Evolutionary conservation across 345 rosid species (phyloP).

Genomic region (Eucalyptus melliodora): DNA sequence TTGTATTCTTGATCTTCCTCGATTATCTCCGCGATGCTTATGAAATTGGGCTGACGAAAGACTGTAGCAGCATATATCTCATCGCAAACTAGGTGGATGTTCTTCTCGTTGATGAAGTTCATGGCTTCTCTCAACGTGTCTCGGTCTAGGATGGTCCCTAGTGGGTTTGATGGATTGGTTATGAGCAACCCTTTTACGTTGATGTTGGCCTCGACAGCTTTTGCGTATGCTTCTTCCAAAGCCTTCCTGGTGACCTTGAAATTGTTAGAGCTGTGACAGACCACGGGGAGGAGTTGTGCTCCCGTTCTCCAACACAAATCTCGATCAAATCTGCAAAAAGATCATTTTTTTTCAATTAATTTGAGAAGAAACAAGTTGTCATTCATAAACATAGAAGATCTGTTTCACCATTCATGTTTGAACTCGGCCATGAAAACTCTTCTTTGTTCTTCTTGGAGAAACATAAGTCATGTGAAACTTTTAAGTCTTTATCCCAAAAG

Average conservation of each 20-base stretch:
- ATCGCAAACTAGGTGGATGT: constrained; percentile 77
- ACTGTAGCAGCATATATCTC: constrained; percentile 92
- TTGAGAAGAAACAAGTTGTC: background rate
- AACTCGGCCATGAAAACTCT: background rate
- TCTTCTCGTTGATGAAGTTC: constrained; percentile 60
- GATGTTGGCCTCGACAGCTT: constrained; percentile 38
- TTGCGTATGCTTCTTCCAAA: constrained; percentile 62
- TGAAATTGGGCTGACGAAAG: constrained; percentile 42
- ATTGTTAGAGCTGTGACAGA: constrained; percentile 47
- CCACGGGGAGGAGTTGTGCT: constrained; percentile 58
- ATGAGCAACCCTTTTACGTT: constrained; percentile 76
- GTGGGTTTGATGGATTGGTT: constrained; percentile 88
- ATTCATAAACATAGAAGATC: background rate
- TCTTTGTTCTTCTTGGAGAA: background rate
- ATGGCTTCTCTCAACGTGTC: constrained; percentile 41
- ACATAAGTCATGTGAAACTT: background rate
- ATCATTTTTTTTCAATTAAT: background rate
- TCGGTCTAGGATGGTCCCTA: constrained; percentile 68
- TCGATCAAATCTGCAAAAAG: constrained; percentile 66
- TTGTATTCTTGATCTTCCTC: constrained; percentile 35
- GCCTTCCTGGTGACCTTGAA: constrained; percentile 62
- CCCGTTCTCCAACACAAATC: constrained; percentile 97
- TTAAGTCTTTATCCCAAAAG: background rate
- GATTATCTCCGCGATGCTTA: constrained; percentile 63
- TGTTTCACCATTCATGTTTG: background rate